Base-by-base conservation (phyloP, 1,284 basidiomycete genomes). In the Inonotus hispidus region DNA sequence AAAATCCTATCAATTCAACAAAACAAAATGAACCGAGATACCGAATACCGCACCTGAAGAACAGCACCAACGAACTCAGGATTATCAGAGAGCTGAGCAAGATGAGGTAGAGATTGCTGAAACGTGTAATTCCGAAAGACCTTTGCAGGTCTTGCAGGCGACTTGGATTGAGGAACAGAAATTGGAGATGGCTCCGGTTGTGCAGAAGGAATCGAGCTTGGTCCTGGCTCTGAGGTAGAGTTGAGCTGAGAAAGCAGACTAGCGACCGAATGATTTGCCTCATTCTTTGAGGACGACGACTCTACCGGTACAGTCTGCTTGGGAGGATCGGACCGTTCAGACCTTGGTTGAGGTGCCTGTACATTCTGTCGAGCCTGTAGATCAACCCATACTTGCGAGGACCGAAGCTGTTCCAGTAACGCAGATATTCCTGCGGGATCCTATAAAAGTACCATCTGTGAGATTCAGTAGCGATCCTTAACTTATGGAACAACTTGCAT, bases 311-410 rank as follows among this genome's bases (percentile, higher is more conserved):
- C 3, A 39, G 38, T 13, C n/a, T 39, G 38, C 10, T 27, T 50
- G n/a, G 43, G 58, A 32, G 14, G 58, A 10, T 35, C 10, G 37
- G 41, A 32, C 21, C n/a, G n/a, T n/a, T 45, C 16, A 25, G 50
- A 27, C 45, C 21, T 47, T n/a, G 54, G 35, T 53, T 41, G 62
- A 47, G 10, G 45, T 4, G 25, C 37, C 37, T 56, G 53, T 60
- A 63, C 21, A 21, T 25, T 41, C 16, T 56, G 41, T 23, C 56
- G 54, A 27, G 32, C 23, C 61, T 50, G 64, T 23, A 56, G 52
- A 45, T 84, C 77, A 66, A 84, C 79, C 87, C 85, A 90, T 45
- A 82, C 85, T 67, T 82, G 78, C 3, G 88, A 90, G 3, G 77
- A 71, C 57, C 80, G 77, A 8, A 90, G 74, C 66, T 81, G 79